phyloP scores from a whole-genome alignment of 352 stramenopile genomes.

The Blastocystis sp. region DNA sequence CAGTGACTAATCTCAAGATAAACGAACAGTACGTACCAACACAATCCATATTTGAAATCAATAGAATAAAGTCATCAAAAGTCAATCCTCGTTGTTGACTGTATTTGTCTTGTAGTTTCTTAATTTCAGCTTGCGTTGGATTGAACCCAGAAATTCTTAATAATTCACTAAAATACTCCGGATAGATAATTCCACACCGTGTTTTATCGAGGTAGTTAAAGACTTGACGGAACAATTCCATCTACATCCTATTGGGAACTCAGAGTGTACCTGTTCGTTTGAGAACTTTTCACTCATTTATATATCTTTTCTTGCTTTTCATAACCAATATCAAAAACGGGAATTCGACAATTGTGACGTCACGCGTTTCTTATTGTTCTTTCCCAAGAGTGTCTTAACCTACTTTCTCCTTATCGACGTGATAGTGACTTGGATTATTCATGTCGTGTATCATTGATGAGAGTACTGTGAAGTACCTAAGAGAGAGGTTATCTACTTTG shows the following conservation, averaged over 20 bases:
- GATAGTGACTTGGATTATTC: background rate
- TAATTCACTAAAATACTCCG: slow-evolving; percentile 7
- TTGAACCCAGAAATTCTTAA: background rate
- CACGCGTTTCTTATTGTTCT: background rate
- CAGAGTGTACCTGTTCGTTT: slow-evolving; percentile 2
- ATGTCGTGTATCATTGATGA: slow-evolving; percentile 1
- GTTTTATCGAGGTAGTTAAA: slow-evolving; percentile 36
- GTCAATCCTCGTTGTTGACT: background rate
- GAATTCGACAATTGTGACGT: background rate
- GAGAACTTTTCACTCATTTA: background rate
- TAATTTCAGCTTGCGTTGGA: background rate
- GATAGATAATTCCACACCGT: background rate
- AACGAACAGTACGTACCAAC: background rate
- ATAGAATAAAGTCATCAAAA: background rate
- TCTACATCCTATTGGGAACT: background rate
- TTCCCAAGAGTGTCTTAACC: background rate
- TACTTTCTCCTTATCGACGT: background rate
- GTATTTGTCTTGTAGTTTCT: background rate
- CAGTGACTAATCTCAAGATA: background rate
- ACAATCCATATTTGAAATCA: background rate
- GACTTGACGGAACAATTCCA: slow-evolving; percentile 3
- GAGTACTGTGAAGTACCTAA: background rate
- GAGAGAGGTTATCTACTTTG: background rate
- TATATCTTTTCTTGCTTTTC: background rate
- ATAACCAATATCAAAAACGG: no score